These are phyloP conservation scores for Malus hybrid DNA, from an alignment of 331 rosid species.

Conservation along the genomic window DNA sequence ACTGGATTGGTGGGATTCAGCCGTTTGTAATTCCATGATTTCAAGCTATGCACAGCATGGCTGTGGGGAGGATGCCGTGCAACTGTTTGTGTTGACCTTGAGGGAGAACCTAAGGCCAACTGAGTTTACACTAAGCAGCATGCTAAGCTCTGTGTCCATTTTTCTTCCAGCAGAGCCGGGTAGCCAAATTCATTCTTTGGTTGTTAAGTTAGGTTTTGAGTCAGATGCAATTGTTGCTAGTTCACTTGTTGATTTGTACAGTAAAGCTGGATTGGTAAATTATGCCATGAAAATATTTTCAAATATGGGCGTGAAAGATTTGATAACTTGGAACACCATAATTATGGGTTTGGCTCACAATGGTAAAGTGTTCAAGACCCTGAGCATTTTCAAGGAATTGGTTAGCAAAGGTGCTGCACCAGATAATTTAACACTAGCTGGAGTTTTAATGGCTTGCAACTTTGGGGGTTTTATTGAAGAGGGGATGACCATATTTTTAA, in stretches of 20 bases:
- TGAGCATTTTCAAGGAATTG: conserved; percentile 36
- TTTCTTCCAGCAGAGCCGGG: conserved; percentile 49
- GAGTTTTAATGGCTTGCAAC: conserved; percentile 68
- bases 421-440: conserved; percentile 58
- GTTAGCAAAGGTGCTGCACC: conserved; percentile 34
- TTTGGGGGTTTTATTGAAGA: conserved; percentile 55
- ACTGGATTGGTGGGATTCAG: conserved; percentile 46
- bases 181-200: conserved; percentile 60
- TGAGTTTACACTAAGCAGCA: conserved; percentile 58
- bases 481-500: conserved; percentile 46
- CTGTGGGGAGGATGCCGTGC: conserved; percentile 41
- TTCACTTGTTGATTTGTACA: conserved; percentile 57
- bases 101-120: conserved; percentile 66
- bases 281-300: conserved; percentile 47
- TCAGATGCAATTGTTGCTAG: conserved; percentile 50
- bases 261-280: conserved; percentile 47
- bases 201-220: conserved; percentile 56
- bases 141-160: conserved; percentile 48
- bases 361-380: conserved; percentile 39
- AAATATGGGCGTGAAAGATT: conserved; percentile 43
- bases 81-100: conserved; percentile 48
- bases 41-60: conserved; percentile 58
- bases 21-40: conserved; percentile 71
- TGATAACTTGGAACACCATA: conserved; percentile 76
- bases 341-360: conserved; percentile 57